phyloP scores from a whole-genome alignment of 176 grass and related monocot species.

The Aegilops longissima region DNA sequence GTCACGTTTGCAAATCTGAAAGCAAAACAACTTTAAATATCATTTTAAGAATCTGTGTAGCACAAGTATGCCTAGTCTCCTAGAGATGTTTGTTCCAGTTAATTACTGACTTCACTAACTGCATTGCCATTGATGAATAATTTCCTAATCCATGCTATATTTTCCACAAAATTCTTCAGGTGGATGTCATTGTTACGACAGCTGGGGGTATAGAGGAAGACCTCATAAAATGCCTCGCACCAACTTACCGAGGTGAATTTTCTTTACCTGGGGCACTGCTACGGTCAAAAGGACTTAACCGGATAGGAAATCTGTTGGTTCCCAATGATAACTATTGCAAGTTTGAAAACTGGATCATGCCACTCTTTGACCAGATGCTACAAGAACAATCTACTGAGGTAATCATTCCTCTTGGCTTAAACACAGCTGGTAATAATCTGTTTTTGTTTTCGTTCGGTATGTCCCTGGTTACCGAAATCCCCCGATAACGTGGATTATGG shows the following conservation, averaged over 20 bases:
- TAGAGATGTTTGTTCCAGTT: background rate
- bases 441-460: background rate
- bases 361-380: conserved; percentile 81
- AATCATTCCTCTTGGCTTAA: background rate
- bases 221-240: conserved; percentile 89
- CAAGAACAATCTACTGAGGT: conserved; percentile 81
- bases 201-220: conserved; percentile 98
- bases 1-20: background rate
- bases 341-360: conserved; percentile 99
- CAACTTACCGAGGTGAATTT: conserved; percentile 85
- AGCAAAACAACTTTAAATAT: background rate
- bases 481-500: background rate
- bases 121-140: background rate
- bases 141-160: background rate
- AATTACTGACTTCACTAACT: background rate
- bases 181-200: conserved; percentile 95
- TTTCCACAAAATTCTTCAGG: conserved; percentile 37
- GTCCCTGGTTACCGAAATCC: background rate
- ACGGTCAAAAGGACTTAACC: conserved; percentile 91
- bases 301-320: conserved; percentile 84
- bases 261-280: conserved; percentile 67
- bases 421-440: background rate
- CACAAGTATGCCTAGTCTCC: background rate
- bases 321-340: conserved; percentile 99
- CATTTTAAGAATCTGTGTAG: background rate